phyloP scores from a whole-genome alignment of 306 rosid genomes.

The Cicer pinnatifidum region DNA sequence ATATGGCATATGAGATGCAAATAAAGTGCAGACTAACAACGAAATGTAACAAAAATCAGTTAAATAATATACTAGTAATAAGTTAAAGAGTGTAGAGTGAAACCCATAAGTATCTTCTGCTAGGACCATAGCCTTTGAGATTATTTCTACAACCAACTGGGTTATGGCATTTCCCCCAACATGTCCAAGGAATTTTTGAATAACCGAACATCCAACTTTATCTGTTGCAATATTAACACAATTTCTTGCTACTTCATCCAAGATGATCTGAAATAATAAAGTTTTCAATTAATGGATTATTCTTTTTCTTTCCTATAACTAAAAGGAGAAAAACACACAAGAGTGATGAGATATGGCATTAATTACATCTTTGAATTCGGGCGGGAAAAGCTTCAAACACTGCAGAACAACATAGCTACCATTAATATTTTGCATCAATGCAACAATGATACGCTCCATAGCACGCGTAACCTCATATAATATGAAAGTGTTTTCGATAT shows the following conservation, averaged over 20 bases:
- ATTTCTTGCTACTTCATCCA: conserved; percentile 33
- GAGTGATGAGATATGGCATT: neutral
- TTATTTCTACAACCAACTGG: conserved; percentile 18
- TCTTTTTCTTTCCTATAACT: too few species aligned
- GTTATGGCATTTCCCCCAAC: neutral
- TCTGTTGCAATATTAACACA: conserved; percentile 45
- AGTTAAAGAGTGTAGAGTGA: conserved; percentile 1
- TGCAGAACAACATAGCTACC: conserved; percentile 47
- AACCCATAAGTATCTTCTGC: conserved; percentile 55
- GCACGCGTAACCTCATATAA: neutral
- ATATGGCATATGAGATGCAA: too few species aligned
- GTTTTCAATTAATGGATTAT: neutral
- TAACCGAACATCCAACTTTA: conserved; percentile 41
- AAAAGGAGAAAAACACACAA: too few species aligned
- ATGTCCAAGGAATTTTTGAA: conserved; percentile 41
- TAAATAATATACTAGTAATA: neutral
- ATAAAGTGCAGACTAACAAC: too few species aligned
- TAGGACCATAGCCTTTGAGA: conserved; percentile 31
- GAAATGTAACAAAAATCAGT: too few species aligned
- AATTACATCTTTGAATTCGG: neutral
- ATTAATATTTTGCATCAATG: conserved; percentile 38
- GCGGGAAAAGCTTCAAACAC: conserved; percentile 41
- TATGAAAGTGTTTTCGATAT: neutral
- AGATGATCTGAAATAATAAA: conserved; percentile 43
- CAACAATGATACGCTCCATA: conserved; percentile 22